phyloP scores from a whole-genome alignment of 306 rosid species.

The Quercus suber region DNA sequence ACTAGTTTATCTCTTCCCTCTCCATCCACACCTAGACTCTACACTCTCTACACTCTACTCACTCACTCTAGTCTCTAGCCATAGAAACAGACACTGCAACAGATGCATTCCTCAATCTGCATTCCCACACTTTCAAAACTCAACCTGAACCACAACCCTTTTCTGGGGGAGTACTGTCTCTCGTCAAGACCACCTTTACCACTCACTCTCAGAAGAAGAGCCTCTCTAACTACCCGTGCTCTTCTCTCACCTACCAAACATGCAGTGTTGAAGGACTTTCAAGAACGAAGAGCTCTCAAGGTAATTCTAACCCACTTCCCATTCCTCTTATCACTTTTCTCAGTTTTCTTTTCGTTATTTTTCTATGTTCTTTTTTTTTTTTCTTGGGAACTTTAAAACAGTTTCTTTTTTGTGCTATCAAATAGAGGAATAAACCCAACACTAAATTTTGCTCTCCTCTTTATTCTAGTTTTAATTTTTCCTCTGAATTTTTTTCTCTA shows the following conservation, averaged over 20 bases:
- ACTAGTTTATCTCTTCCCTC: no score
- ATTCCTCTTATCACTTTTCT: not conserved
- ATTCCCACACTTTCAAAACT: conserved; percentile 46
- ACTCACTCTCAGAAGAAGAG: conserved; percentile 33
- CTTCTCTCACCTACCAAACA: conserved; percentile 43
- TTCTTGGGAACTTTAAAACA: no score
- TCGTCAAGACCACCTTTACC: conserved; percentile 36
- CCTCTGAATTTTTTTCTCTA: not conserved
- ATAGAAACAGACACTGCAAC: no score
- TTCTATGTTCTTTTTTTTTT: no score
- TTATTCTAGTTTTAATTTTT: not conserved
- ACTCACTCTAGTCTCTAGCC: no score
- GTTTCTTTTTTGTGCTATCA: no score
- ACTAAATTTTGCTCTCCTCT: not conserved
- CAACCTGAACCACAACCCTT: conserved; percentile 32
- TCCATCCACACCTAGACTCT: no score
- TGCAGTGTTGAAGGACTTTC: conserved; percentile 62
- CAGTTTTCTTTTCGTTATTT: not conserved
- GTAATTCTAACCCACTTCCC: conserved; percentile 30
- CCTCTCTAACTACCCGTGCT: conserved; percentile 48
- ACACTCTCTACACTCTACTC: no score
- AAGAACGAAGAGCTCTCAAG: conserved; percentile 76
- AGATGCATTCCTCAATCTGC: conserved; percentile 59
- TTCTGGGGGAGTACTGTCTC: conserved; percentile 20
- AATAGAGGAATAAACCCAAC: no score